Evolutionary conservation across 148 eudicot genomes (phyloP), one percentile per base, ranked within the genome.

Genomic region (Rhododendron henanense): DNA sequence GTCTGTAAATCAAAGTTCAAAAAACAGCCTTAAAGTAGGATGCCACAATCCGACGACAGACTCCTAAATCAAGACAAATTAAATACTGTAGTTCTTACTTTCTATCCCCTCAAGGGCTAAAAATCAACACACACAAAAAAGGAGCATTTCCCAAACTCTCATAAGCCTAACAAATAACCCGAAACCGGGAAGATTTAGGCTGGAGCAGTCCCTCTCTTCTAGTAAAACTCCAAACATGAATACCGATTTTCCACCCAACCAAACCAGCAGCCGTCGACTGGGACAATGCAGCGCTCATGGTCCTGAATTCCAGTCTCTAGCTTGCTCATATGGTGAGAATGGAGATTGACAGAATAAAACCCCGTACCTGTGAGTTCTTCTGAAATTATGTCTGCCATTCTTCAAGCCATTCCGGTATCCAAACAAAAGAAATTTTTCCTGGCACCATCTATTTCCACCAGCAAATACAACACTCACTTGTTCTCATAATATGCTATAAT

Each of bases 241-340:
- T 53, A 14, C 57, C 4, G 19, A 53, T 13, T 53, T 53, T 53
- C 57, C 57, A 53, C 16, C 4, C 21, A 57, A 18, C 63, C 63
- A 57, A 57, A 16, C 63, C 19, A 53, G 59, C 59, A 0, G 6
- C 16, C 18, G 23, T 53, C 1, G 63, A 57, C 63, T 16, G 45
- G 61, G 63, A 18, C 21, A 18, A 18, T 57, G 21, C 6, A 57
- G 63, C 23, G 8, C 65, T 59, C 23, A 55, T 55, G 65, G 63
- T 57, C 6, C 80, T 81, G 18, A 14, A 81, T 86, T 16, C 47
- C 79, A 39, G 71, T 48, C 77, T 81, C 73, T 25, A 86, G 84
- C 50, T 86, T 71, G 25, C 9, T 51, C 84, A 81, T 21, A 37
- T 6, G 13, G 18, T 4, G 35, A 53, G 8, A 23, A 37, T 81